Evolutionary conservation across 176 grass and related monocot genomes (phyloP), one percentile per base, ranked within the genome.

Genomic region (Rhynchospora breviuscula): DNA sequence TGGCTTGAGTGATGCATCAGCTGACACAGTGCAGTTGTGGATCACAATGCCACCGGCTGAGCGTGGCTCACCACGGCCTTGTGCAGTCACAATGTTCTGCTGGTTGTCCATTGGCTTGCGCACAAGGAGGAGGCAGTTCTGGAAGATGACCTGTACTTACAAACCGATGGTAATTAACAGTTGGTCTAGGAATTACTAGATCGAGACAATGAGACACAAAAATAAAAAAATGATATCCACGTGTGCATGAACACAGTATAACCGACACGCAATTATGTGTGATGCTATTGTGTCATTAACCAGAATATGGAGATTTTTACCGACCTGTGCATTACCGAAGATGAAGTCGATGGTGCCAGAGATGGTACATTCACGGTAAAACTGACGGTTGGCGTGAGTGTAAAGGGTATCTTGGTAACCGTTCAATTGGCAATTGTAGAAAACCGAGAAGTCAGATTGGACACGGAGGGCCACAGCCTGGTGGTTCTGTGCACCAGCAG

Each of bases 391-490:
- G 61, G 91, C 85, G 83, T 93, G 90, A 11, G 91, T 86, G 87
- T 97, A 97, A 2, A 97, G 91, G 65, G 87, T 97, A 87, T 97
- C 93, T 15, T 93, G 94, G 83, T 87, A 95, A 0, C 93, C 93
- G n/a, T 92, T 85, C 54, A 95, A 89, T 13, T 46, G 18, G 82
- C 90, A 90, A 70, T 93, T 81, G 93, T 89, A 95, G 61, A 93
- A 95, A 0, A 90, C 88, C 0, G 93, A 90, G 67, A 79, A 73
- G 78, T 94, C 92, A 25, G 89, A 91, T 85, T 90, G 90, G 52
- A 84, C 85, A 0, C 90, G 88, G 5, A 95, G 70, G 5, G 93
- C 90, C 73, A 95, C 93, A 0, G 90, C 93, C 83, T 95, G 93
- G 84, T 92, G 90, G 84, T 95, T 95, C 13, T 61, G 77, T 5